Evolutionary conservation across 148 eudicot genomes (phyloP), one percentile per base, ranked within the genome.

Genomic region (Rhododendron simsii): DNA sequence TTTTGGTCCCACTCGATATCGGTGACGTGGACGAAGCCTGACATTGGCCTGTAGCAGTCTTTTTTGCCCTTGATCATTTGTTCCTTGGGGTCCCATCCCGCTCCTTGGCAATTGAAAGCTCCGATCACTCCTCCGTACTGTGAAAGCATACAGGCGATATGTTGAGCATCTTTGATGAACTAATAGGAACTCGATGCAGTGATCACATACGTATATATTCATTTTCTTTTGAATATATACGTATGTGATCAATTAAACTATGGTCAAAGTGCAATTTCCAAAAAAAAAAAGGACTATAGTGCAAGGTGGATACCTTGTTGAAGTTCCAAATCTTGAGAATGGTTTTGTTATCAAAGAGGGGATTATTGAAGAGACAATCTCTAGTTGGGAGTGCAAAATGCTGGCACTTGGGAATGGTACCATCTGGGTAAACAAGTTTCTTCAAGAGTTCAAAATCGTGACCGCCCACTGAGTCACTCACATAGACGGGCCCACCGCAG

Each of bases 51-150:
- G 93, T 93, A 94, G 84, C 95, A 92, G 5, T 90, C 30, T 37
- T 92, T 85, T 86, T 90, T 89, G 51, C 94, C 93, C 86, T 90
- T 93, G 82, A 93, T 87, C 85, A 92, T 90, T 65, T 90, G 86
- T 47, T 92, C 93, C 61, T 93, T 88, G 14, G 89, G 85, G 61
- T 94, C 93, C 94, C 94, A 92, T 7, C 96, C 94, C 1, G 92
- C 94, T 59, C 96, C 95, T 91, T 93, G 95, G 91, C 96, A 93
- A 80, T 93, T 94, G 85, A 93, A 94, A 26, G 92, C 94, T 45
- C 96, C 93, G 1, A 94, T 55, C 15, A 94, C 96, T 0, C 95
- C 95, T 80, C 95, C 95, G 63, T 88, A 92, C 94, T 94, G 57
- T 20, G 2, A 59, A 59, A 59, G 10, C 65, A 59, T 59, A 59